phyloP scores from a whole-genome alignment of 1,284 basidiomycete genomes.

The Vanrija pseudolonga region DNA sequence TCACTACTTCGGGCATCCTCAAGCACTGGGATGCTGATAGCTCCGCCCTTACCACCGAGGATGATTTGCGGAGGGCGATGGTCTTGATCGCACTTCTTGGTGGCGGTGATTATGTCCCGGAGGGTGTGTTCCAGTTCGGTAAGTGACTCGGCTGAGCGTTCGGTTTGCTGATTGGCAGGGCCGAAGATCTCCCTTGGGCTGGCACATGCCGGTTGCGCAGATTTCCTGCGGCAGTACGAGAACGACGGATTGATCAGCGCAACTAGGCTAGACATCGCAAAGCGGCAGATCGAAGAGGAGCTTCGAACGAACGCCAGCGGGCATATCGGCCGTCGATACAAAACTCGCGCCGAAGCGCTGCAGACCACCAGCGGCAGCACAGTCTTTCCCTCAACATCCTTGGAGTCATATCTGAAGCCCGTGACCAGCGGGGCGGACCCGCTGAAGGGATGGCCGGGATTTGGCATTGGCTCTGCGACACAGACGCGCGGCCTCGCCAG shows the following conservation, averaged over 20 bases:
- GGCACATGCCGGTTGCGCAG: conserved; percentile 49
- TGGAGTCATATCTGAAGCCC: conserved; percentile 71
- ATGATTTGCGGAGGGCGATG: conserved; percentile 65
- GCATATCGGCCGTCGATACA: conserved; percentile 56
- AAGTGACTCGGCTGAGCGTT: conserved; percentile 3
- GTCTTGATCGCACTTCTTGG: conserved; percentile 80
- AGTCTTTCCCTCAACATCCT: conserved; percentile 63
- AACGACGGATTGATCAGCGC: conserved; percentile 32
- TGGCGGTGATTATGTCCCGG: conserved; percentile 85
- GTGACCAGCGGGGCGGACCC: conserved; percentile 26
- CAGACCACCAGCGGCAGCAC: conserved; percentile 12
- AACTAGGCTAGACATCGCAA: conserved; percentile 54
- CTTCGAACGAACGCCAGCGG: conserved; percentile 66
- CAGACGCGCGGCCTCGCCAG: conserved; percentile 26
- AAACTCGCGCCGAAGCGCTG: conserved; percentile 60
- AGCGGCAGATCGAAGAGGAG: conserved; percentile 62
- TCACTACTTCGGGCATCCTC: conserved; percentile 56
- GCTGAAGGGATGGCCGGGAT: conserved; percentile 39
- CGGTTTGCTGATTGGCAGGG: conserved; percentile 27
- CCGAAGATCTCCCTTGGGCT: conserved; percentile 50
- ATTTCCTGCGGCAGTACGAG: conserved; percentile 61
- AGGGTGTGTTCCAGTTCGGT: conserved; percentile 41
- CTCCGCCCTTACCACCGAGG: conserved; percentile 28
- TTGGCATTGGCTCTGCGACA: conserved; percentile 27
- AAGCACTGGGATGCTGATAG: conserved; percentile 23